These are phyloP conservation scores for Backusella luteola DNA, from an alignment of 192 early-diverging fungal genomes.

Conservation along the genomic window DNA sequence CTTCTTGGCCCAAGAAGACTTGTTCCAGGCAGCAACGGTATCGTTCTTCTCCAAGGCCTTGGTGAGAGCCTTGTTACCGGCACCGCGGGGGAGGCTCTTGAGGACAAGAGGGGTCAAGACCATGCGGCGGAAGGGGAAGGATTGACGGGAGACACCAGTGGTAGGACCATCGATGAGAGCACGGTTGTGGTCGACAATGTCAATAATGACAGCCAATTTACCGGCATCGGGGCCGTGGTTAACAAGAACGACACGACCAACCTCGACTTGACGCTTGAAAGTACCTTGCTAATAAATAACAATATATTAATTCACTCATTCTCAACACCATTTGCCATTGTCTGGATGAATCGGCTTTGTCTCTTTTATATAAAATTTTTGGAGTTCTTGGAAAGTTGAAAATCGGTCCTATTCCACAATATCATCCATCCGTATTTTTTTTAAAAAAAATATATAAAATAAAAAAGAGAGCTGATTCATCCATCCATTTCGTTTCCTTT, in stretches of 20 bases:
- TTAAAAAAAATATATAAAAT: background rate
- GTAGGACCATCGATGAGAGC: slow-evolving; percentile 97
- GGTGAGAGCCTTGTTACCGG: slow-evolving; percentile 73
- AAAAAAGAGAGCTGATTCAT: slow-evolving; percentile 7
- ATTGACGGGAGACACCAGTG: slow-evolving; percentile 88
- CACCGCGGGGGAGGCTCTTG: slow-evolving; percentile 80
- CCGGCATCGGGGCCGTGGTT: slow-evolving; percentile 93
- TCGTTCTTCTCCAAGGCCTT: slow-evolving; percentile 85
- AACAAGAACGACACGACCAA: slow-evolving; percentile 97
- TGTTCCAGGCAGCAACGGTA: slow-evolving; percentile 74
- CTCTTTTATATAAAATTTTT: background rate
- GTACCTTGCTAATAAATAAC: slow-evolving; percentile 45
- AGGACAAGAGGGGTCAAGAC: slow-evolving; percentile 89
- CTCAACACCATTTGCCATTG: background rate
- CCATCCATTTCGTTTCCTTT: slow-evolving; percentile 6
- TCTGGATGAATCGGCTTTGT: background rate
- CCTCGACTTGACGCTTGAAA: slow-evolving; percentile 94
- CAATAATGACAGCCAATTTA: slow-evolving; percentile 98
- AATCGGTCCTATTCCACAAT: no score
- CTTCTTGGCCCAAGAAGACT: slow-evolving; percentile 98
- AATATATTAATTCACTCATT: background rate
- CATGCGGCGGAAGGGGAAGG: slow-evolving; percentile 86
- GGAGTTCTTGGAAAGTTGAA: background rate
- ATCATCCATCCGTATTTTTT: background rate
- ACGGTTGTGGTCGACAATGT: slow-evolving; percentile 99